Evolutionary conservation across 2,329 filamentous ascomycete genomes (phyloP), one percentile per base, ranked within the genome.

Genomic region (Fusarium incarnatum): DNA sequence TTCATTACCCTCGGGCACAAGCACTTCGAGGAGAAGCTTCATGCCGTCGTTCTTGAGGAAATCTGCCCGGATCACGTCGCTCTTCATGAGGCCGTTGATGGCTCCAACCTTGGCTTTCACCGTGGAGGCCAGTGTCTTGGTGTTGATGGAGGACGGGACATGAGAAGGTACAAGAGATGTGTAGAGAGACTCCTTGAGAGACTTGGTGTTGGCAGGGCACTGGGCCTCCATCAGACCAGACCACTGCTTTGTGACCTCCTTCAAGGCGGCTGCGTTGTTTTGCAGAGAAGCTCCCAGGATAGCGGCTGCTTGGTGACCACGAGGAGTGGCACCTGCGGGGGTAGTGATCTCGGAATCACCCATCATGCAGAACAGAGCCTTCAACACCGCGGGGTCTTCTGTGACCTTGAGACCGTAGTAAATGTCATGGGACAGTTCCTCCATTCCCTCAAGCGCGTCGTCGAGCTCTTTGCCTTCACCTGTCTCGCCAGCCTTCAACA

Each of bases 341-440:
- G 66, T 40, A 59, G 77, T 37, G 61, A 73, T 60, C 71, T 77
- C 59, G 42, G 62, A 46, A 71, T 79, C 64, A 27, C 77, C 73
- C 78, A 89, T 84, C 40, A 89, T 80, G 74, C 88, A 89, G 63
- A 91, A 79, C 3, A 91, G 82, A n/a, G 83, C 79, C 67, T 83
- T 83, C 55, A 90, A 71, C 3, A 85, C 85, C 4, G 84, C 83
- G 5, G 81, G 74, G 68, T 90, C 86, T 75, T 88, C 86, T 23
- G 85, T 83, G 61, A 91, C 84, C 76, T 90, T 87, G 20, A 89
- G 81, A 12, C 90, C 90, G 77, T 91, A 92, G 80, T 91, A 92
- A 67, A 91, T 88, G 77, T 91, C 90, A 77, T 92, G 89, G 0
- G 89, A 86, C 28, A 91, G 80, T 9, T 92, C 89, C 65, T 86